Evolutionary conservation across 371 early-diverging fungal genomes (phyloP).

Genomic region (Mucor mucedo): DNA sequence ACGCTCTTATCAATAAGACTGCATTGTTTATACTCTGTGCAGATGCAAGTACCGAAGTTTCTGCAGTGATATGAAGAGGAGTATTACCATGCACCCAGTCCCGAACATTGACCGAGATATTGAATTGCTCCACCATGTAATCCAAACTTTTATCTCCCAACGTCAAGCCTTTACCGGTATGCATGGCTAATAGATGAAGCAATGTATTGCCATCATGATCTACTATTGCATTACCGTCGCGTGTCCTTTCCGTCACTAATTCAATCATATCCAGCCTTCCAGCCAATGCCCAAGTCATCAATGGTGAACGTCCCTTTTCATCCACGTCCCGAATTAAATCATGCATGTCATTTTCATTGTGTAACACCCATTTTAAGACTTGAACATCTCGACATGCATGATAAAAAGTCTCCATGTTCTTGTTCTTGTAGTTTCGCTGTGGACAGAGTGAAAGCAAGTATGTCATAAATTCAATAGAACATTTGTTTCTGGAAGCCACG

Average conservation of each 20-base stretch:
- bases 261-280: conserved; percentile 45
- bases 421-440: conserved; percentile 3
- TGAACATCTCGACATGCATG: conserved; percentile 40
- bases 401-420: conserved; percentile 46
- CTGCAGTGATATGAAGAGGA: conserved; percentile 38
- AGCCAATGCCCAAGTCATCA: conserved; percentile 50
- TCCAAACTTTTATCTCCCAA: conserved; percentile 21
- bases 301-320: conserved; percentile 39
- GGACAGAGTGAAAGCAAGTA: neutral
- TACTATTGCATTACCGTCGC: neutral
- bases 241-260: conserved; percentile 22
- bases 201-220: conserved; percentile 29
- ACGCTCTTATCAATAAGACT: conserved; percentile 7
- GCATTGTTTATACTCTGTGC: neutral
- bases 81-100: conserved; percentile 46
- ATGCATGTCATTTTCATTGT: neutral
- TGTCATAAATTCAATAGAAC: conserved; percentile 11
- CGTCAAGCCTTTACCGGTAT: conserved; percentile 1
- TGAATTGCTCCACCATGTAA: conserved; percentile 12
- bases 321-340: conserved; percentile 29
- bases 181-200: conserved; percentile 30
- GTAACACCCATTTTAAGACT: conserved; percentile 19
- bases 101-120: conserved; percentile 22
- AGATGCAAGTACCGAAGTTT: neutral
- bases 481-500: conserved; percentile 21